Base-by-base conservation (phyloP, 2,329 filamentous ascomycete genomes). In the Colletotrichum caudatum region DNA sequence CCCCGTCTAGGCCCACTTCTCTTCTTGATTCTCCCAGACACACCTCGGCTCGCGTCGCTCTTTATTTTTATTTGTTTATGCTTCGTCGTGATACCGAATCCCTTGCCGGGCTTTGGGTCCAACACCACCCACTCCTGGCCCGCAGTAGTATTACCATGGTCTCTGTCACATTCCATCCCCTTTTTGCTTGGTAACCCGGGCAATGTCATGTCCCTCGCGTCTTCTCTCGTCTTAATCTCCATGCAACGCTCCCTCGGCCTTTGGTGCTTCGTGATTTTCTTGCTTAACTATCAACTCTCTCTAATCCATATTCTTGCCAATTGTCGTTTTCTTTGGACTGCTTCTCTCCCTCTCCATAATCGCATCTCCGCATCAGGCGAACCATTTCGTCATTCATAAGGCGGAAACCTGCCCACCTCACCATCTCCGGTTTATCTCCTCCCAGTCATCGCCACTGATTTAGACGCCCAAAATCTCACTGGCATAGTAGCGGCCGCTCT, bases 341-440 rank as follows among this genome's bases (percentile, higher is more conserved):
- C 16, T 35, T 9, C 16, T 23, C 39, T 18, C 26, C 29, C 67
- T 57, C 26, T 58, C 50, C 37, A 41, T 57, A 35, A 50, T 23
- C 41, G 53, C 44, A 23, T 63, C 18, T 14, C 12, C 20, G 46
- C 16, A 53, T 33, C 46, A 41, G 33, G 53, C n/a, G 53, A 41
- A 41, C 23, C 39, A 39, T n/a, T 23, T 23, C 29, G 26, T 26
- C 33, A 37, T 50, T 44, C 35, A 56, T 63, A 69, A 71, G 65
- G 64, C 69, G 65, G 69, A 61, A 50, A 35, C 39, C 41, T 26
- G 39, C 64, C 54, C 41, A 66, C 39, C 53, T 20, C 8, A 63
- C 23, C 12, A 71, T 72, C 59, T 64, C 69, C 69, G 44, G 69
- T 69, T 69, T 60, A 72, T 59, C 53, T 39, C 50, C 39, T n/a